phyloP scores from a whole-genome alignment of 1,284 basidiomycete species.

The Puccinia novopanici region DNA sequence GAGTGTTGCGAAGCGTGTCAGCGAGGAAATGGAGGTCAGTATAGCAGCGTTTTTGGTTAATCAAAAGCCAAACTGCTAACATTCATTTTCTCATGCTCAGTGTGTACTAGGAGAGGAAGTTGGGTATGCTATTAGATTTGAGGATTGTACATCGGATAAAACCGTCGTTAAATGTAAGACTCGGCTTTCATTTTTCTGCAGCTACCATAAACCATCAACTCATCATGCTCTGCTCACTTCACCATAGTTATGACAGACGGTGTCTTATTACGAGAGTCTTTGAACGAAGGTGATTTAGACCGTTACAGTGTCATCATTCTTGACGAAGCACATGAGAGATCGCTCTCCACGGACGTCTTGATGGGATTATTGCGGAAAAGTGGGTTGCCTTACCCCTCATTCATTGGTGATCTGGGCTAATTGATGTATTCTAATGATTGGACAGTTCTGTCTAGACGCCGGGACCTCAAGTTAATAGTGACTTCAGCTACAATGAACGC shows the following conservation, averaged over 20 bases:
- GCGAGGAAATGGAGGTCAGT: constrained; percentile 81
- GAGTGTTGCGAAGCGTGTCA: constrained; percentile 97
- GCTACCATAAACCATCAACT: background rate
- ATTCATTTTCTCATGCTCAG: background rate
- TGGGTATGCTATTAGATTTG: constrained; percentile 96
- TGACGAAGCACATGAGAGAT: constrained; percentile 95
- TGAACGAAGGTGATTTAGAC: constrained; percentile 94
- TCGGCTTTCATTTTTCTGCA: background rate
- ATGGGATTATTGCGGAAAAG: constrained; percentile 94
- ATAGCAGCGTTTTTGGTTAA: background rate
- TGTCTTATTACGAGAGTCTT: constrained; percentile 87
- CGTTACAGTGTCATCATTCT: constrained; percentile 93
- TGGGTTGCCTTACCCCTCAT: constrained; percentile 61
- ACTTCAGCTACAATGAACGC: constrained; percentile 99
- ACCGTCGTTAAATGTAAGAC: constrained; percentile 87
- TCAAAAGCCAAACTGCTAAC: background rate
- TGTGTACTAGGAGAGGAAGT: constrained; percentile 86
- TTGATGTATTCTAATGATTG: constrained; percentile 12
- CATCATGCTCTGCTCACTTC: background rate
- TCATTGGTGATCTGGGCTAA: background rate
- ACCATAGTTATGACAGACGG: constrained; percentile 81
- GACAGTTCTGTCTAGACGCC: constrained; percentile 81
- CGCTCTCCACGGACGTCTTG: constrained; percentile 89
- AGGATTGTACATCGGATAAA: constrained; percentile 87
- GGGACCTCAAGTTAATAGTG: constrained; percentile 93